phyloP scores from a whole-genome alignment of 768 basidiomycete genomes.

The Porpolomopsis calyptriformis region DNA sequence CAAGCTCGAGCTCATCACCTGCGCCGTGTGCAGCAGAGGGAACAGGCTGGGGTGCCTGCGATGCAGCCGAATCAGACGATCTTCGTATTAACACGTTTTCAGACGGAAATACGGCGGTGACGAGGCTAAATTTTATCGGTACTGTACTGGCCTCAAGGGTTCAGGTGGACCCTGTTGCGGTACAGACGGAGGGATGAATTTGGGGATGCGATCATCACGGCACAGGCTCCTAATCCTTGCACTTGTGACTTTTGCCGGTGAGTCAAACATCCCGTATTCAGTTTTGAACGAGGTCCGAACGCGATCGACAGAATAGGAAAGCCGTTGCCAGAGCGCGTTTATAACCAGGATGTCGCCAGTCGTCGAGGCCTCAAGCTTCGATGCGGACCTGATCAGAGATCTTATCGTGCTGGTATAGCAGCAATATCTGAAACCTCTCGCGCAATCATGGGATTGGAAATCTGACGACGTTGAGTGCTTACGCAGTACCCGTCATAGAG shows the following conservation, averaged over 20 bases:
- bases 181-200: conserved; percentile 22
- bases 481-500: no score
- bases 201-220: conserved; percentile 32
- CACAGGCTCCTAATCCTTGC: conserved; percentile 23
- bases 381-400: conserved; percentile 26
- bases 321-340: conserved; percentile 21
- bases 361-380: conserved; percentile 23
- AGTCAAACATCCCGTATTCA: no score
- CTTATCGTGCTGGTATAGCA: conserved; percentile 16
- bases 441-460: conserved; percentile 18
- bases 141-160: conserved; percentile 24
- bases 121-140: conserved; percentile 19
- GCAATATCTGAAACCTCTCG: conserved; percentile 14
- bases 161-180: conserved; percentile 33
- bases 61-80: conserved; percentile 20
- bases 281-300: no score
- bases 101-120: conserved; percentile 20
- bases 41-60: conserved; percentile 22
- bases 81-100: conserved; percentile 20
- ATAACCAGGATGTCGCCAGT: conserved; percentile 18
- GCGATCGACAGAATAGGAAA: conserved; percentile 21
- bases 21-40: conserved; percentile 18
- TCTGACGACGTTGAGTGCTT: no score
- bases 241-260: conserved; percentile 31
- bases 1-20: conserved; percentile 28